These are phyloP conservation scores for Orbilia blumenaviensis DNA, from an alignment of 2,329 filamentous ascomycete species.

Conservation along the genomic window DNA sequence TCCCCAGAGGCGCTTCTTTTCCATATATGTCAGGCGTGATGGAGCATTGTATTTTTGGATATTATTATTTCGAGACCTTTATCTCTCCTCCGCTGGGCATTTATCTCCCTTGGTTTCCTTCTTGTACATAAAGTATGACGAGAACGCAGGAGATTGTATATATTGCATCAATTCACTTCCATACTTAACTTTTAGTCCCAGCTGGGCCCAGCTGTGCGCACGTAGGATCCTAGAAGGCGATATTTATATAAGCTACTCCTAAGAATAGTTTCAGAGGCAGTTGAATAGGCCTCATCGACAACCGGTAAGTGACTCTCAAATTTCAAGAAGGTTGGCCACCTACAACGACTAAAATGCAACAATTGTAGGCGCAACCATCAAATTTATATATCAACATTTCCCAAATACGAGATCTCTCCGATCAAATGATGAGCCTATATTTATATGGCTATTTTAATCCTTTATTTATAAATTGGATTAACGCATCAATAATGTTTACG, in stretches of 20 bases:
- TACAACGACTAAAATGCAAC: constrained; percentile 1
- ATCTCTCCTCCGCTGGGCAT: constrained; percentile 18
- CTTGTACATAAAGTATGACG: not conserved
- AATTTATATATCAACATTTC: not conserved
- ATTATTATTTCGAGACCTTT: constrained; percentile 1
- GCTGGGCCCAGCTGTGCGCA: not conserved
- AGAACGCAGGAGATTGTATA: constrained; percentile 4
- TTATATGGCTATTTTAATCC: not conserved
- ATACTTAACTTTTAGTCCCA: not conserved
- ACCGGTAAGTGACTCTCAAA: not conserved
- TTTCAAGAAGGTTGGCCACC: not conserved
- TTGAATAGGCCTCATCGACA: too few species aligned
- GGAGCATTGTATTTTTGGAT: constrained; percentile 6
- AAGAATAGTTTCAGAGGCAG: too few species aligned
- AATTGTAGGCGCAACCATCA: not conserved
- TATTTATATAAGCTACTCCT: not conserved
- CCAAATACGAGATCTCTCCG: not conserved
- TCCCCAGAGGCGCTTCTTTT: constrained; percentile 16
- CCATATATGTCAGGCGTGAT: constrained; percentile 16
- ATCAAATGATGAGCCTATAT: not conserved
- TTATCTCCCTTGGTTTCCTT: constrained; percentile 5
- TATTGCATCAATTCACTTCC: not conserved
- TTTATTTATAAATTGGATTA: not conserved
- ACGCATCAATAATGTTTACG: not conserved
- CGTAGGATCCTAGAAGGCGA: not conserved